A percentile compares a stretch with the other conserved stretches of the same genome.
These are phyloP conservation scores for Candida sakaeoensis DNA, from an alignment of 805 yeast genomes.

Conservation along the genomic window DNA sequence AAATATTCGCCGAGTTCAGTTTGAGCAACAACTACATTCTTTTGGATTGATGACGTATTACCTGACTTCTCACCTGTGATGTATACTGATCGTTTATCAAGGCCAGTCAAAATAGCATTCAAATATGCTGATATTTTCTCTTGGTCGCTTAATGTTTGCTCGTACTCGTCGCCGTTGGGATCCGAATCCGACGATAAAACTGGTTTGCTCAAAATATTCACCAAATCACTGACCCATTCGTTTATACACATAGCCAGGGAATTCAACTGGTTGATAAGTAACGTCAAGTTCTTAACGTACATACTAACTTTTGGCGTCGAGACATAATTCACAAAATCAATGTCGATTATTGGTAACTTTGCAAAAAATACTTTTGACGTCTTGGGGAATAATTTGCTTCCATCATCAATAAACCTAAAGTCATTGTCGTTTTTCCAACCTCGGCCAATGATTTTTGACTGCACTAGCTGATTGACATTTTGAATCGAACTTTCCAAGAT, in stretches of 20 bases:
- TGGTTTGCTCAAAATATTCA: constrained; percentile 43
- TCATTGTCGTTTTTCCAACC: constrained; percentile 12
- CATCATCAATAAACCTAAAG: constrained; percentile 23
- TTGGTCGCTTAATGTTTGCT: constrained; percentile 68
- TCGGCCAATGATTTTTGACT: constrained; percentile 21
- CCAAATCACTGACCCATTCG: constrained; percentile 45
- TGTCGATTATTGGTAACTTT: constrained; percentile 25
- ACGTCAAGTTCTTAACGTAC: constrained; percentile 18
- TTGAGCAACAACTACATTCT: constrained; percentile 15
- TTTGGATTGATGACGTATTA: constrained; percentile 15
- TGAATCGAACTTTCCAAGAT: constrained; percentile 28
- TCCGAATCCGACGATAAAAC: constrained; percentile 44
- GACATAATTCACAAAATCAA: constrained; percentile 14
- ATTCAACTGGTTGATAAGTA: constrained; percentile 38
- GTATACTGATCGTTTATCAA: constrained; percentile 38
- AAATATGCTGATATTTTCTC: constrained; percentile 61
- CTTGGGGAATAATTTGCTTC: constrained; percentile 28
- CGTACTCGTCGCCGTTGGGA: constrained; percentile 77
- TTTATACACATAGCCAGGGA: constrained; percentile 50
- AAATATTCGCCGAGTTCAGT: constrained; percentile 20
- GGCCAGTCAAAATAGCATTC: constrained; percentile 40
- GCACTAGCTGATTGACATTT: constrained; percentile 24
- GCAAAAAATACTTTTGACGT: constrained; percentile 30
- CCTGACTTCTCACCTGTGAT: constrained; percentile 34
- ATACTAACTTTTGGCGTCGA: constrained; percentile 18